Base-by-base conservation (phyloP, 306 rosid genomes). In the Clitoria ternatea region DNA sequence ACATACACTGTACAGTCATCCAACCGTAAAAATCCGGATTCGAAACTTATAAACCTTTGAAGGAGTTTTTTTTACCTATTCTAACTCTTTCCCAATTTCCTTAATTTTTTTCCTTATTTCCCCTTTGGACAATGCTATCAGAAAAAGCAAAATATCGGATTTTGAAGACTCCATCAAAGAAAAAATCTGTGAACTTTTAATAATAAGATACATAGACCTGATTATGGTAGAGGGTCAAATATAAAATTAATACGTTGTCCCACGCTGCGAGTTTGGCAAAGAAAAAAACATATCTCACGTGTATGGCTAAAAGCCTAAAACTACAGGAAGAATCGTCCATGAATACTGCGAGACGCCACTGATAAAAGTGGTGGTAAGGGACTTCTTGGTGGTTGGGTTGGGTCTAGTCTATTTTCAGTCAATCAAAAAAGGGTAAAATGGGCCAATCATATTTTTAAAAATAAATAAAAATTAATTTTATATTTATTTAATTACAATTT, bases 241-340 rank as follows among this genome's bases (percentile, higher is more conserved):
- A n/a, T 18, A 47, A 22, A 66, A 36, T 43, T 32, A 44, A 27
- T 60, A 29, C 10, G 18, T 61, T n/a, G 24, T 20, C 49, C 3
- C 45, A 32, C 5, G 26, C 47, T 27, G 30, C 30, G 19, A 39
- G 27, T 69, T 60, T 69, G 50, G 76, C 10, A 50, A 52, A 52
- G 37, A 63, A 69, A 26, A 64, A 64, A 36, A 23, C 69, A 55
- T 36, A 71, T 78, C 73, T 55, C 74, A 18, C 17, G n/a, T n/a
- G n/a, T n/a, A n/a, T n/a, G n/a, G n/a, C 14, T 44, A 55, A 55
- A n/a, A 63, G 77, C 53, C 4, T 50, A 44, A 52, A 39, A 20
- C 20, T 39, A 49, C 6, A 68, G 8, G 36, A 60, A 10, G 13
- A 48, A 69, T 69, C 64, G 11, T 45, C 52, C 24, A 17, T 18